Evolutionary conservation across 495 filamentous ascomycete genomes (phyloP).

Genomic region (Penicillium samsonianum): DNA sequence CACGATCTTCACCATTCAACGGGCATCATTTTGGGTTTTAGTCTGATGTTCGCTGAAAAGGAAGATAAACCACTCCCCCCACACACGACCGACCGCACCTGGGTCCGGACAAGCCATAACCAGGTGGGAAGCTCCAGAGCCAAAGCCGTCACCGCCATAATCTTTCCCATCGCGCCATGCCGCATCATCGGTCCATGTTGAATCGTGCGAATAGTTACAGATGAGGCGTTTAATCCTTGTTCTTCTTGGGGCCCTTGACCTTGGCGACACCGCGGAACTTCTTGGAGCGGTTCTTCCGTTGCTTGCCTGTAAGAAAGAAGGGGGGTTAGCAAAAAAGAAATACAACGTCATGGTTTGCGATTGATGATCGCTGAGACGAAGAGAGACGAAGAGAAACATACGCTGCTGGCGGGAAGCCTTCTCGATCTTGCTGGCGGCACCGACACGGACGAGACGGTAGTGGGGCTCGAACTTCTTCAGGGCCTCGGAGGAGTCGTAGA

Average conservation of each 20-base stretch:
- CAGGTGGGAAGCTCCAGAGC: conserved; percentile 24
- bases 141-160: conserved; percentile 28
- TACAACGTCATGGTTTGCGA: background rate
- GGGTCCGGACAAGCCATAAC: conserved; percentile 12
- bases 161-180: conserved; percentile 23
- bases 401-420: conserved; percentile 96
- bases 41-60: conserved; percentile 19
- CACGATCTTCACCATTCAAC: conserved; percentile 17
- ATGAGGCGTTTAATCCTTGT: conserved; percentile 49
- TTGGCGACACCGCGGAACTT: conserved; percentile 93
- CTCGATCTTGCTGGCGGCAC: conserved; percentile 89
- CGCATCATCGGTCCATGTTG: conserved; percentile 22
- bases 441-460: conserved; percentile 93
- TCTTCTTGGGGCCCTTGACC: conserved; percentile 82
- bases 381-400: conserved; percentile 69
- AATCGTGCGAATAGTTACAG: conserved; percentile 19
- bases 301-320: conserved; percentile 75
- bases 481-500: conserved; percentile 96
- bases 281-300: conserved; percentile 99
- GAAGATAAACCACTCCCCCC: conserved; percentile 16
- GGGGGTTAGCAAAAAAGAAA: conserved; percentile 1
- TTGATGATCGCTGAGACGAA: background rate
- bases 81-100: conserved; percentile 29
- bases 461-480: conserved; percentile 99
- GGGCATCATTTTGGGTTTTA: conserved; percentile 19